Evolutionary conservation across 2,329 filamentous ascomycete species (phyloP).

Genomic region (Coleophoma cylindrospora): DNA sequence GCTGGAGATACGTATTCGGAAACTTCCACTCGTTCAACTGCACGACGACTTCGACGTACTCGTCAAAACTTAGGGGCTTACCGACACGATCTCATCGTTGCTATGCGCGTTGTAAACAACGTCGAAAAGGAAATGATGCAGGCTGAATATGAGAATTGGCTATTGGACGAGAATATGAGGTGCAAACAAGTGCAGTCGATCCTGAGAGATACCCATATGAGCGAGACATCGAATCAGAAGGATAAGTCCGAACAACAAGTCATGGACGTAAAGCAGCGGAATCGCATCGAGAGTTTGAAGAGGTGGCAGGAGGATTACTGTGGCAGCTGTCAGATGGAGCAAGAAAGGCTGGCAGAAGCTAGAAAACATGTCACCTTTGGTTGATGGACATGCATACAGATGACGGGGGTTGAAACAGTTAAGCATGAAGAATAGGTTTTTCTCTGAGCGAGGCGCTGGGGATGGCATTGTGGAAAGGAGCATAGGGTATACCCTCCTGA

Average conservation of each 20-base stretch:
- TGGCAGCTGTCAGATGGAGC: conserved; percentile 44
- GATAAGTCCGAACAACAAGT: conserved; percentile 16
- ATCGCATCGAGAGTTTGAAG: conserved; percentile 38
- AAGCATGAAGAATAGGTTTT: not conserved
- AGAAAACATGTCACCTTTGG: conserved; percentile 17
- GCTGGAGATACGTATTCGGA: conserved; percentile 43
- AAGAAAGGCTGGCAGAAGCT: conserved; percentile 19
- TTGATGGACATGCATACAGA: conserved; percentile 6
- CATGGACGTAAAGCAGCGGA: conserved; percentile 12
- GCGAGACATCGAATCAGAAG: conserved; percentile 19
- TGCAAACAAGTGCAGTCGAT: conserved; percentile 59
- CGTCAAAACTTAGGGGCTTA: conserved; percentile 79
- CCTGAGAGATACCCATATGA: conserved; percentile 30
- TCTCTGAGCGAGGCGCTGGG: not conserved
- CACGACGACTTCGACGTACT: conserved; percentile 67
- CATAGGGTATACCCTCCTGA: not conserved
- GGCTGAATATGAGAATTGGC: conserved; percentile 92
- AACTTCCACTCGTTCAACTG: conserved; percentile 45
- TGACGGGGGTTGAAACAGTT: not conserved
- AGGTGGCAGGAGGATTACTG: conserved; percentile 59
- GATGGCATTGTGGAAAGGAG: not conserved
- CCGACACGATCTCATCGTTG: conserved; percentile 85
- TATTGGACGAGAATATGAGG: conserved; percentile 69
- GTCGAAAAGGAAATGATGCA: conserved; percentile 82
- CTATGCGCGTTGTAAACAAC: conserved; percentile 82